Conservation (phyloP, 169 alveolate genomes). For the Babesia microti region DNA sequence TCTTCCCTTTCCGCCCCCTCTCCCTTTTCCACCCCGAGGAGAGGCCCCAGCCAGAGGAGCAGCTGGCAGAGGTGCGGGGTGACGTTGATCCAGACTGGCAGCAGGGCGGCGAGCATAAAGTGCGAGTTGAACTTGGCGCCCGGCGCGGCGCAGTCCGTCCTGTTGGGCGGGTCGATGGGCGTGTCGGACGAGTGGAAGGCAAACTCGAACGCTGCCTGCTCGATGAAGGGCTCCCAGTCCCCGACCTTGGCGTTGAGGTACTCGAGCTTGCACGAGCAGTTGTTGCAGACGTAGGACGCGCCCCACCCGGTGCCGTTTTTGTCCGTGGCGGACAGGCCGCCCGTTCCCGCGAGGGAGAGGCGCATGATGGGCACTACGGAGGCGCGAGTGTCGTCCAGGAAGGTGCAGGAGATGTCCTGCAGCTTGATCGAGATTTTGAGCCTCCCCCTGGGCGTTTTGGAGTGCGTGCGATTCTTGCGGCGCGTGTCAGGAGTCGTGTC, state of each 20-base stretch:
- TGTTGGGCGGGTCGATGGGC: background rate
- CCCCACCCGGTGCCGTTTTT: slow-evolving; percentile 27
- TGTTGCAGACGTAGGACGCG: slow-evolving; percentile 21
- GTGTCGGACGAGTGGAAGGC: too few relatives aligned
- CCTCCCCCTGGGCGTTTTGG: slow-evolving; percentile 26
- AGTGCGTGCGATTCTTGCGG: slow-evolving; percentile 4
- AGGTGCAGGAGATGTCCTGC: slow-evolving; percentile 55
- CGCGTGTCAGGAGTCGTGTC: slow-evolving; percentile 37
- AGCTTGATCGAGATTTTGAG: slow-evolving; percentile 44
- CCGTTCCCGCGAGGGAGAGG: slow-evolving; percentile 42
- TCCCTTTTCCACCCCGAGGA: slow-evolving; percentile 42
- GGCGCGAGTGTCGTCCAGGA: slow-evolving; percentile 63
- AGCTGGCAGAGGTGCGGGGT: slow-evolving; percentile 70
- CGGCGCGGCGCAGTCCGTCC: background rate
- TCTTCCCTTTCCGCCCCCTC: slow-evolving; percentile 19
- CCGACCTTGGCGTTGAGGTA: slow-evolving; percentile 63
- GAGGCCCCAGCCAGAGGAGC: slow-evolving; percentile 62
- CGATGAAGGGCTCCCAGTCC: slow-evolving; percentile 70
- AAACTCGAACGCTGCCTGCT: too few relatives aligned
- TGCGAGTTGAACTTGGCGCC: background rate
- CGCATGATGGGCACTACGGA: slow-evolving; percentile 66
- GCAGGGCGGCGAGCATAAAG: slow-evolving; percentile 50
- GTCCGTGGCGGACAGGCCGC: slow-evolving; percentile 26
- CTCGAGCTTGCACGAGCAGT: slow-evolving; percentile 44
- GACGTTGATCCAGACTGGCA: slow-evolving; percentile 61